A percentile compares a stretch with the other conserved stretches of the same genome.
These are phyloP conservation scores for Alternaria atra DNA, from an alignment of 2,329 filamentous ascomycete species.

Conservation along the genomic window DNA sequence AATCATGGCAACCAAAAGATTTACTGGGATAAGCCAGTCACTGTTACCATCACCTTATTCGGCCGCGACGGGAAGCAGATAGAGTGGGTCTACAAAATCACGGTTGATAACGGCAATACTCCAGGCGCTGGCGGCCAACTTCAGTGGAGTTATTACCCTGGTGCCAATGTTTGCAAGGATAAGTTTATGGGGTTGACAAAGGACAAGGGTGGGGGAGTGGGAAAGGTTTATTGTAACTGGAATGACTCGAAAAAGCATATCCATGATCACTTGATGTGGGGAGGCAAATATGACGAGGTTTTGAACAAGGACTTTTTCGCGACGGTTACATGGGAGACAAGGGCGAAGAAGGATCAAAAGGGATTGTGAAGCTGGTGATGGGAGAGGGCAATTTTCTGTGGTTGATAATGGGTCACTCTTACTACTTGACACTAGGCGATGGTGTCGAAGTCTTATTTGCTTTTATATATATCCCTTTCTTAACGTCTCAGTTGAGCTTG, in stretches of 20 bases:
- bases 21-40: not conserved
- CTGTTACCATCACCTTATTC: not conserved
- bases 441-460: too few species aligned
- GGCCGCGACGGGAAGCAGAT: constrained; percentile 7
- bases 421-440: too few species aligned
- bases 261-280: not conserved
- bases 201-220: not conserved
- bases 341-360: constrained; percentile 5
- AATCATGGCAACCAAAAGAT: not conserved
- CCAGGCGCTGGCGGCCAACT: not conserved
- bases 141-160: not conserved
- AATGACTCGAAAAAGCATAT: not conserved
- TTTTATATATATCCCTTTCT: too few species aligned
- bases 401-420: too few species aligned
- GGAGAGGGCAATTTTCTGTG: not conserved
- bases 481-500: too few species aligned
- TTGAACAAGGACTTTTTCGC: not conserved
- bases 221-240: constrained; percentile 1
- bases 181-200: not conserved
- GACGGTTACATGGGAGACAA: constrained; percentile 7
- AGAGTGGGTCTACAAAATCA: constrained; percentile 8
- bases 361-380: not conserved
- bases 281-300: not conserved
- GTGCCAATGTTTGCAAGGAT: not conserved
- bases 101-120: not conserved